Evolutionary conservation across 306 rosid genomes (phyloP), one percentile per base, ranked within the genome.

Genomic region (Hippophae tibetana): DNA sequence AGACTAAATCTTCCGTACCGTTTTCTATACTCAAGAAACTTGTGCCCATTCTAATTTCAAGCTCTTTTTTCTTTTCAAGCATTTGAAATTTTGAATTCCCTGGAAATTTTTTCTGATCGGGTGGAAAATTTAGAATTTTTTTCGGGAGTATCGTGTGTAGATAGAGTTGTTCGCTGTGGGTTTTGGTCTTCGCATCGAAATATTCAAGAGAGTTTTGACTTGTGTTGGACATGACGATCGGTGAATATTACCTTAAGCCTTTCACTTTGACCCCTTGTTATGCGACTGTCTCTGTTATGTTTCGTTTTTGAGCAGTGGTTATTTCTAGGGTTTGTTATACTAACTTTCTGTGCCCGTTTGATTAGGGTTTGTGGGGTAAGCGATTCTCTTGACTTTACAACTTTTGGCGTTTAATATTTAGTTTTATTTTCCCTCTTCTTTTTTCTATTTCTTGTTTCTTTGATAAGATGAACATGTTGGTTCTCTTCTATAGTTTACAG

Each of bases 281-380:
- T 65, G 71, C 68, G 60, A 48, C 47, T 66, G 38, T 56, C 59
- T 56, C 54, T 42, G 38, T 53, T 73, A 53, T 49, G 60, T 47
- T 66, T 56, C 52, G 58, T 62, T 44, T 42, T 59, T 49, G 65
- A 42, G 14, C 45, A 61, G 42, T 18, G 55, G 45, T 54, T 42
- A 38, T 61, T 66, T 76, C 62, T 84, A 74, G 74, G 83, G 77
- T 72, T 83, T 60, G 7, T 67, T 52, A 72, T 56, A 68, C 42
- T 44, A 25, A 51, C 54, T 60, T 50, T 51, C 67, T 13, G 5
- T 54, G 64, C 11, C 60, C 77, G 56, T 77, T 78, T 71, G 75
- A 52, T 54, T 50, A 57, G 69, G 73, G 66, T 68, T 61, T 74
- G 48, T 62, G 38, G 56, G 57, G 67, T 65, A 44, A 69, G 78